Conservation (phyloP, 306 rosid genomes). For the Albizia julibrissin region DNA sequence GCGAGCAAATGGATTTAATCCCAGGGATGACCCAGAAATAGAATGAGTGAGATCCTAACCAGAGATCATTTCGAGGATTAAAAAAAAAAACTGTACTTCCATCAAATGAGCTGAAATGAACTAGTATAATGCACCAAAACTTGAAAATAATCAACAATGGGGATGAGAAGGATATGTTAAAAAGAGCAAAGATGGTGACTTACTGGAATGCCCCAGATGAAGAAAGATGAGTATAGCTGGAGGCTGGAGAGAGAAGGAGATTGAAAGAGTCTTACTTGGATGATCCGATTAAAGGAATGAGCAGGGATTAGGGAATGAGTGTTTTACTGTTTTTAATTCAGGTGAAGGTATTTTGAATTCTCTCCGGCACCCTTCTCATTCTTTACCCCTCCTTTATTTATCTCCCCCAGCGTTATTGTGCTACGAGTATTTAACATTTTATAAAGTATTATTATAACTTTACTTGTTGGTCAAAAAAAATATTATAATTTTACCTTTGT, state of each 20-base stretch:
- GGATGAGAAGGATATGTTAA: background rate
- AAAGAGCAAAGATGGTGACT: background rate
- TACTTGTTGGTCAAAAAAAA: no score
- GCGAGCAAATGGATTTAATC: background rate
- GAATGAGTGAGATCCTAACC: background rate
- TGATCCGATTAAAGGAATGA: background rate
- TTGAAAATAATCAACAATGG: background rate
- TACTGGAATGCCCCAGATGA: background rate
- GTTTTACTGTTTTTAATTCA: background rate
- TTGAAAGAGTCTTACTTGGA: background rate
- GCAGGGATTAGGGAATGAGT: no score
- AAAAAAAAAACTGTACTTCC: background rate
- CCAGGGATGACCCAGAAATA: background rate
- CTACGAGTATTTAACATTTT: no score
- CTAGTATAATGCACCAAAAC: background rate
- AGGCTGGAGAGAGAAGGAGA: background rate
- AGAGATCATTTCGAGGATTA: background rate
- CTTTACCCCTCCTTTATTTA: no score
- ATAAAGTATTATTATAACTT: no score
- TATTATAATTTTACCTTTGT: no score
- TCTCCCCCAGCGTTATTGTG: no score
- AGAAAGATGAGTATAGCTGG: background rate
- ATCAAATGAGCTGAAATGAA: background rate
- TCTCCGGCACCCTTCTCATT: no score
- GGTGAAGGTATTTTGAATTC: background rate